Percentiles rank a stretch among this genome's conserved stretches.
These are phyloP conservation scores for Pyrenophora tritici-repentis DNA, from an alignment of 2,329 filamentous ascomycete genomes.

Conservation along the genomic window DNA sequence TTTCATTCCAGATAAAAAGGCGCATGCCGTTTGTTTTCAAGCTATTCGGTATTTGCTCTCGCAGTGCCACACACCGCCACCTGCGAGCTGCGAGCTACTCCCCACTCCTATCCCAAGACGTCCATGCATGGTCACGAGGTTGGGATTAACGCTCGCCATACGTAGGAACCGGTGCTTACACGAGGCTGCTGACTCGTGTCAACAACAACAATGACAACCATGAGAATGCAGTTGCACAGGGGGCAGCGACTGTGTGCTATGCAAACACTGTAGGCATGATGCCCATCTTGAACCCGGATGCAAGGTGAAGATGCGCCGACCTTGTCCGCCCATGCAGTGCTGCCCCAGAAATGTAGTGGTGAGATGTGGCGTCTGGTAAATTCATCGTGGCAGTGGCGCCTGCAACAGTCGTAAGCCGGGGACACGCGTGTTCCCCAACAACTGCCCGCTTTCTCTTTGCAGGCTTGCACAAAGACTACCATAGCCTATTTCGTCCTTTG, in stretches of 20 bases:
- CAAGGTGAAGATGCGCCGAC: not conserved
- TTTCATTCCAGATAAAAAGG: conserved; percentile 5
- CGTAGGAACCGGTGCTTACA: not conserved
- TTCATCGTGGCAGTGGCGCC: not conserved
- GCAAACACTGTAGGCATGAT: too few relatives aligned
- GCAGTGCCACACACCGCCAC: conserved; percentile 12
- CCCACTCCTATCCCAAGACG: not conserved
- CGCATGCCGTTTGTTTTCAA: conserved; percentile 4
- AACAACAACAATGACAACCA: too few relatives aligned
- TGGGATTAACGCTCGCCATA: conserved; percentile 1
- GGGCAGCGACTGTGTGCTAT: too few relatives aligned
- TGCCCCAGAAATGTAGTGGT: conserved; percentile 1
- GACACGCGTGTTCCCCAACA: not conserved
- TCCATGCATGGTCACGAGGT: not conserved
- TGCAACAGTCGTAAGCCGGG: conserved; percentile 2
- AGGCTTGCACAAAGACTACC: not conserved
- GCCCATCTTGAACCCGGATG: not conserved
- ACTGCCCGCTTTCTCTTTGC: not conserved
- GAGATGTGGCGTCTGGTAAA: conserved; percentile 2
- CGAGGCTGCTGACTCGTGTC: too few relatives aligned
- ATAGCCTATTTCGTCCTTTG: not conserved
- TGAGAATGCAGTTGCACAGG: too few relatives aligned
- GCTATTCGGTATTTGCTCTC: conserved; percentile 8
- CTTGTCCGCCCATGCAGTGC: not conserved
- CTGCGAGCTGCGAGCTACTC: not conserved